Percentiles rank a stretch among this genome's conserved stretches.
phyloP scores from a whole-genome alignment of 768 basidiomycete species.

The Trametopsis cervina region DNA sequence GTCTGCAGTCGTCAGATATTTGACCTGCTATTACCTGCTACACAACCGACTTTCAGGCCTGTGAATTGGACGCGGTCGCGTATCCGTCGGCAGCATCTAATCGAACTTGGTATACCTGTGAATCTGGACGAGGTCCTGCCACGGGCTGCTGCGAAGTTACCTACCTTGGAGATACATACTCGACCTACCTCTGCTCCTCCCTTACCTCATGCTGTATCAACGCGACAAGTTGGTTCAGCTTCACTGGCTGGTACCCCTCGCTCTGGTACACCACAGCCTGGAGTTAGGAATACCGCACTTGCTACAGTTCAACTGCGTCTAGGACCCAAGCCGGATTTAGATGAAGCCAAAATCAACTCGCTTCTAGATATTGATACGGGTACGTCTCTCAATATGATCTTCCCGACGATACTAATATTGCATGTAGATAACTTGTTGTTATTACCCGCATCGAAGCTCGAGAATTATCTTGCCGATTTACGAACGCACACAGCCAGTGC shows the following conservation, averaged over 20 bases:
- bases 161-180: slow-evolving; percentile 76
- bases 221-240: slow-evolving; percentile 26
- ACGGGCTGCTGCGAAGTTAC: slow-evolving; percentile 58
- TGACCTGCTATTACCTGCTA: slow-evolving; percentile 55
- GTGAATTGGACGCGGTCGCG: slow-evolving; percentile 93
- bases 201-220: slow-evolving; percentile 38
- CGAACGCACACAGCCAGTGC: slow-evolving; percentile 67
- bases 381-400: slow-evolving; percentile 26
- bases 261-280: slow-evolving; percentile 38
- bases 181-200: slow-evolving; percentile 80
- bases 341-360: slow-evolving; percentile 55
- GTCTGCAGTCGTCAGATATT: slow-evolving; percentile 69
- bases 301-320: slow-evolving; percentile 40
- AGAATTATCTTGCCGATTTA: slow-evolving; percentile 61
- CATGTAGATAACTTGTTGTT: slow-evolving; percentile 62
- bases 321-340: slow-evolving; percentile 72
- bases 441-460: slow-evolving; percentile 60
- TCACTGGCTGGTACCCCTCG: slow-evolving; percentile 49
- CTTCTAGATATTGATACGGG: slow-evolving; percentile 64
- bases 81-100: slow-evolving; percentile 85
- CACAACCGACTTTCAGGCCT: slow-evolving; percentile 72
- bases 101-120: slow-evolving; percentile 87
- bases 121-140: slow-evolving; percentile 91
- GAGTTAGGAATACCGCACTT: slow-evolving; percentile 25
- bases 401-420: background rate